Evolutionary conservation across 768 basidiomycete species (phyloP).

Genomic region (Coprinopsis cinerea): DNA sequence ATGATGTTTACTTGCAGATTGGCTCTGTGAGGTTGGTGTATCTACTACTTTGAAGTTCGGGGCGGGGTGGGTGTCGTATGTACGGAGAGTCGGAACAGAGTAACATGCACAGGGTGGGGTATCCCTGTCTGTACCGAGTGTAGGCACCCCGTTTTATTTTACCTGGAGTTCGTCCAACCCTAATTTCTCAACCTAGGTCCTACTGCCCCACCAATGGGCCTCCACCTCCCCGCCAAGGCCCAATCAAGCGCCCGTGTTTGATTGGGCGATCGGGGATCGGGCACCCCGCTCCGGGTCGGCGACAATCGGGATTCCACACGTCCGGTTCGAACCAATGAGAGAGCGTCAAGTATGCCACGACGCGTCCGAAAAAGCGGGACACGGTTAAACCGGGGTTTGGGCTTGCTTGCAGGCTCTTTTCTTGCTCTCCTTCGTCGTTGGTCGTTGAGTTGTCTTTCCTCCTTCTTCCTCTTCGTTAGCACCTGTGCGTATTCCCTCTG

Average conservation of each 20-base stretch:
- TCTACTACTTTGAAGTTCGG: no score
- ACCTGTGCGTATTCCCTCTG: constrained; percentile 13
- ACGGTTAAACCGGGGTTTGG: not conserved
- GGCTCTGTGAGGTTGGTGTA: no score
- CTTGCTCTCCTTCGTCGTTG: constrained; percentile 9
- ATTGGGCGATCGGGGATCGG: not conserved
- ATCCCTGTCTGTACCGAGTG: no score
- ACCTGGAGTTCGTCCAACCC: not conserved
- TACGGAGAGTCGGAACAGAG: no score
- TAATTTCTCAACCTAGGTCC: not conserved
- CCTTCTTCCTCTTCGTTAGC: constrained; percentile 1
- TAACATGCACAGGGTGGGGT: no score
- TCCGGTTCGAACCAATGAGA: not conserved
- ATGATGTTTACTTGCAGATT: not conserved
- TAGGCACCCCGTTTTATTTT: not conserved
- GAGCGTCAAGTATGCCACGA: not conserved
- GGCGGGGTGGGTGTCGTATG: no score
- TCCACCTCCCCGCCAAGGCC: no score
- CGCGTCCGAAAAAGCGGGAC: not conserved
- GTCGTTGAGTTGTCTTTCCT: constrained; percentile 1
- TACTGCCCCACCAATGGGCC: no score
- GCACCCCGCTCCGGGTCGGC: not conserved
- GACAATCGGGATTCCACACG: not conserved
- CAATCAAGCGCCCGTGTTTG: not conserved
- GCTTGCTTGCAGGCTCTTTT: not conserved